phyloP scores from a whole-genome alignment of 106 monocot genomes.

The Gastrodia elata region DNA sequence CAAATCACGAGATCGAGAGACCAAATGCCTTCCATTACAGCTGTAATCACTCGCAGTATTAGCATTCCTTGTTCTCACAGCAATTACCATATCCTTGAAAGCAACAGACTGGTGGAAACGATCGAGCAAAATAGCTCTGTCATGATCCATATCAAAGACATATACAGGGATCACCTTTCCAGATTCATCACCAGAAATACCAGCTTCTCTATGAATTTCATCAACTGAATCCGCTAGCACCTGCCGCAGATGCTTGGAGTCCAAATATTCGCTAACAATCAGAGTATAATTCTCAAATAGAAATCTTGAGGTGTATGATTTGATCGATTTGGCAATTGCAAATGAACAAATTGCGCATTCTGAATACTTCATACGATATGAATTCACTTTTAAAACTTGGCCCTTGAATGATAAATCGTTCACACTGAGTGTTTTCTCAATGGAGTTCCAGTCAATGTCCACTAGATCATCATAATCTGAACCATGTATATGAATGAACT shows the following conservation, averaged over 20 bases:
- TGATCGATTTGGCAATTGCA: constrained; percentile 60
- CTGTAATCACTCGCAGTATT: constrained; percentile 88
- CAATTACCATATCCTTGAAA: constrained; percentile 86
- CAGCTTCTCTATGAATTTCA: constrained; percentile 36
- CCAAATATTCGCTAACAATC: constrained; percentile 87
- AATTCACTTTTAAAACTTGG: constrained; percentile 48
- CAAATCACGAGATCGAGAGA: constrained; percentile 63
- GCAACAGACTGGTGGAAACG: constrained; percentile 82
- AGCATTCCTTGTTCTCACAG: constrained; percentile 69
- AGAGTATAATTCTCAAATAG: constrained; percentile 90
- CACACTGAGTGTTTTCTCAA: constrained; percentile 52
- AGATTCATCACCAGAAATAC: constrained; percentile 34
- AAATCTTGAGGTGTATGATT: constrained; percentile 75
- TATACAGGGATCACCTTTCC: constrained; percentile 64
- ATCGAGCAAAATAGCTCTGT: constrained; percentile 72
- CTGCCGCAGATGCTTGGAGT: constrained; percentile 69
- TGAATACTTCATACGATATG: constrained; percentile 31
- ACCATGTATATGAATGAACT: constrained; percentile 65
- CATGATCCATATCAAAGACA: constrained; percentile 82
- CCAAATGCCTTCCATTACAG: constrained; percentile 87
- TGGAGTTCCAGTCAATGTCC: constrained; percentile 43
- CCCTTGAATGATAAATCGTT: constrained; percentile 33
- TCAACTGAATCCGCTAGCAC: constrained; percentile 65
- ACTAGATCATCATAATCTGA: constrained; percentile 18
- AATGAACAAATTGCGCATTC: constrained; percentile 82